Evolutionary conservation across 1,284 basidiomycete species (phyloP).

Genomic region (Cryptococcus depauperatus): DNA sequence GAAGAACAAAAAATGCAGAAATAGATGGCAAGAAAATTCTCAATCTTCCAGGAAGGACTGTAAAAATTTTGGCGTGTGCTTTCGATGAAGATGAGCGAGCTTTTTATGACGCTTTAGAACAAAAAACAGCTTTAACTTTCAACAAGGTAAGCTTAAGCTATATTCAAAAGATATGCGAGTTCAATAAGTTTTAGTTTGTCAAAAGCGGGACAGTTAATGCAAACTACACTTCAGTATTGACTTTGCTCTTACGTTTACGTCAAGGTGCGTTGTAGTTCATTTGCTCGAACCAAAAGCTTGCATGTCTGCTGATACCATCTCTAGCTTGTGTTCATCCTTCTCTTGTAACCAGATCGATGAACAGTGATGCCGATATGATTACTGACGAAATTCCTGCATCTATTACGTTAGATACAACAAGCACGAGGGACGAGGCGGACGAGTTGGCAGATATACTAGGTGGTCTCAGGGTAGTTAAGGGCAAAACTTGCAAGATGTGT

Average conservation of each 20-base stretch:
- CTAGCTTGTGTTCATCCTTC: constrained; percentile 81
- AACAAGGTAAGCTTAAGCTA: constrained; percentile 49
- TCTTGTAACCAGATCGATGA: constrained; percentile 67
- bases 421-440: constrained; percentile 52
- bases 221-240: constrained; percentile 76
- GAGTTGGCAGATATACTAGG: constrained; percentile 70
- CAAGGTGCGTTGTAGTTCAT: constrained; percentile 56
- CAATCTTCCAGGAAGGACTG: constrained; percentile 64
- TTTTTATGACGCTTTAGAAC: constrained; percentile 74
- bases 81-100: constrained; percentile 66
- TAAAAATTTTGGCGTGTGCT: constrained; percentile 64
- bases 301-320: not conserved
- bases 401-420: constrained; percentile 41
- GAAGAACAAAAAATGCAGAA: constrained; percentile 73
- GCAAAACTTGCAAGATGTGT: constrained; percentile 66
- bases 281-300: not conserved
- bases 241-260: constrained; percentile 73
- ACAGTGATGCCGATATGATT: constrained; percentile 61
- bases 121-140: constrained; percentile 63
- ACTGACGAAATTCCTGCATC: constrained; percentile 51
- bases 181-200: constrained; percentile 47
- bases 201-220: constrained; percentile 51
- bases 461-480: constrained; percentile 55
- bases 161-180: not conserved
- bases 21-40: constrained; percentile 82